Conservation (phyloP, 768 basidiomycete species). For the Termitomyces sp. region DNA sequence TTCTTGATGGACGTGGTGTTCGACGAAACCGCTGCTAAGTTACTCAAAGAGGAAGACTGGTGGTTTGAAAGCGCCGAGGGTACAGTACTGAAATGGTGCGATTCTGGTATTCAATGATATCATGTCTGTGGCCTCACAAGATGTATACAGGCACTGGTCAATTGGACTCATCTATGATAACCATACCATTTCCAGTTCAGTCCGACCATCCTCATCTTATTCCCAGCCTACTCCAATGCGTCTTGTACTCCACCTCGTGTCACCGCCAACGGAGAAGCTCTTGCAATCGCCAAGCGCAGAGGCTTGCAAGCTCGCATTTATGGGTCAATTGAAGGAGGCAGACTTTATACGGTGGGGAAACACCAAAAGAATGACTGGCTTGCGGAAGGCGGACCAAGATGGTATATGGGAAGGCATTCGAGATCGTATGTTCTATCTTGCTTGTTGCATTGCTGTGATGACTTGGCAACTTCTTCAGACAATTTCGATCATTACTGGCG, state of each 20-base stretch:
- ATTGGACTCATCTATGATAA: constrained; percentile 92
- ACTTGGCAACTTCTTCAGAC: constrained; percentile 43
- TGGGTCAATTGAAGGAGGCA: constrained; percentile 94
- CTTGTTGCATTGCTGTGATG: not conserved
- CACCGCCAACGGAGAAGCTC: constrained; percentile 83
- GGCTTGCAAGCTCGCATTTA: constrained; percentile 87
- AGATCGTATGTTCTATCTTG: constrained; percentile 62
- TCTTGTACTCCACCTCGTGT: constrained; percentile 81
- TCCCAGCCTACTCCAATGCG: constrained; percentile 52
- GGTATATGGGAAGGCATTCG: constrained; percentile 96
- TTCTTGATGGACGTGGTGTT: constrained; percentile 92
- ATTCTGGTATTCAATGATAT: constrained; percentile 18
- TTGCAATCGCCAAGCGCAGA: constrained; percentile 77
- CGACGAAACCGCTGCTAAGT: constrained; percentile 73
- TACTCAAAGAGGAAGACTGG: constrained; percentile 86
- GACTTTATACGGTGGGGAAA: constrained; percentile 98
- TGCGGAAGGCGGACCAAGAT: constrained; percentile 90
- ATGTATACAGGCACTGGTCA: constrained; percentile 87
- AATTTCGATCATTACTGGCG: constrained; percentile 96
- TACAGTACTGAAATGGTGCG: constrained; percentile 77
- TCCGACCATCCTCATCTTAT: constrained; percentile 41
- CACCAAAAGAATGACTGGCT: constrained; percentile 87
- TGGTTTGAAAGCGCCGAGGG: constrained; percentile 95
- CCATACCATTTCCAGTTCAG: constrained; percentile 58
- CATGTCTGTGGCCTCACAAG: constrained; percentile 5